Evolutionary conservation across 1,284 basidiomycete genomes (phyloP), one percentile per base, ranked within the genome.

Genomic region (Pterulicium gracile): DNA sequence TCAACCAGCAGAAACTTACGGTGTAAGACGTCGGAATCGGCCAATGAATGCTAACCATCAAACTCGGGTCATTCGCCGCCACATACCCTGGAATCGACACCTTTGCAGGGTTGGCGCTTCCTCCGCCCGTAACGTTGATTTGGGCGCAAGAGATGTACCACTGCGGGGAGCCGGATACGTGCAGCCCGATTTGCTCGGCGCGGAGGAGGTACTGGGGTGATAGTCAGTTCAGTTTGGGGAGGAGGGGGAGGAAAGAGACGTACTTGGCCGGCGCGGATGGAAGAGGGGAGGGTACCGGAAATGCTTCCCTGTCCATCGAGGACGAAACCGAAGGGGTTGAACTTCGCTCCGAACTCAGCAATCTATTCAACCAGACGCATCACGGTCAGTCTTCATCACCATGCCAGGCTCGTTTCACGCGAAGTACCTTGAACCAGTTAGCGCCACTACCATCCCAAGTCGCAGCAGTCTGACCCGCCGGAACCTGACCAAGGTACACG

Each of bases 371-470:
- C 32, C 13, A 13, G 2, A 22, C 44, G 14, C 24, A 39, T 13
- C 40, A 13, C 27, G 18, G 12, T 21, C n/a, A 19, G 44, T 42
- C 24, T 21, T 42, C 7, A 42, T 19, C 24, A 15, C 15, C 32
- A 3, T 20, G 12, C 32, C 42, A 19, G 24, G 23, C 5, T n/a
- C 42, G 21, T 39, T 32, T 10, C 15, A 36, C 4, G 34, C 50
- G n/a, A n/a, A n/a, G 36, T 50, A 66, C 68, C 64, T 71, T 71
- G 62, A 72, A 69, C 70, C 70, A 72, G 52, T 58, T 61, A 3
- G 61, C 56, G 13, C 70, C 68, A 44, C 63, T 65, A 10, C 69
- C 70, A 45, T 71, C 67, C 68, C 67, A 72, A 42, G 49, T 53
- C 3, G 66, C 60, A 12, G 56, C 67, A 15, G 57, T 57, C 27